Conservation (phyloP, 1,284 basidiomycete species). For the Mixia osmundae region DNA sequence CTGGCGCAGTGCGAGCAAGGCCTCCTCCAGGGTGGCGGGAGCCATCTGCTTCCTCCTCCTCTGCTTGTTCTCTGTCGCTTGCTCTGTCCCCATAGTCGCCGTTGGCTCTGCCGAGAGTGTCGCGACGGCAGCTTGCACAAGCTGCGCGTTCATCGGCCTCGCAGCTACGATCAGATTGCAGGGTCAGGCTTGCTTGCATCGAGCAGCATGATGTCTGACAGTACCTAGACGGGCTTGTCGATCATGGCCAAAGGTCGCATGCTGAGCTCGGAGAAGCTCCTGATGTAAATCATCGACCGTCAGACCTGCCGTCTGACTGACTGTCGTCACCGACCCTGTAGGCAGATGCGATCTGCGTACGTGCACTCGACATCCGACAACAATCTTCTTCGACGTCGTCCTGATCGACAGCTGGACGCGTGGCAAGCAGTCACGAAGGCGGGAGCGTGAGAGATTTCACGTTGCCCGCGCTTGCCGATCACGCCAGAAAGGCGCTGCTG, state of each 20-base stretch:
- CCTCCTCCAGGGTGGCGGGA: constrained; percentile 1
- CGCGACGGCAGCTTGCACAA: too few species aligned
- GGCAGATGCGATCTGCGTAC: too few species aligned
- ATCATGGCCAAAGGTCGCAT: constrained; percentile 4
- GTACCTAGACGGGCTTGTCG: constrained; percentile 3
- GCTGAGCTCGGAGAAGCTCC: constrained; percentile 7
- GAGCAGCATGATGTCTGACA: neutral
- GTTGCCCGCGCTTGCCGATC: too few species aligned
- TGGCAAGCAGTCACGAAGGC: constrained; percentile 1
- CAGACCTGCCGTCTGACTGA: neutral
- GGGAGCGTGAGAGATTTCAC: too few species aligned
- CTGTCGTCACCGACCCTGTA: too few species aligned
- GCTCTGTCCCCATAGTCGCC: neutral
- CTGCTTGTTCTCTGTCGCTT: neutral
- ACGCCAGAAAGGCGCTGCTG: too few species aligned
- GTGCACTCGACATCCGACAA: too few species aligned
- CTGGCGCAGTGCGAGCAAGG: constrained; percentile 3
- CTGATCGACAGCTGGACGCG: neutral
- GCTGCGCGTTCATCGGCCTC: too few species aligned
- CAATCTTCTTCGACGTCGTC: too few species aligned
- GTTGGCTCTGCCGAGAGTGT: neutral
- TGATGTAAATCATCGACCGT: neutral
- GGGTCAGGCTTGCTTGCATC: neutral
- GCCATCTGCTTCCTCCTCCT: neutral
- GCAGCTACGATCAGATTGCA: neutral